These are phyloP conservation scores for Chloropicon primus DNA, from an alignment of 139 green algal genomes.

Conservation along the genomic window DNA sequence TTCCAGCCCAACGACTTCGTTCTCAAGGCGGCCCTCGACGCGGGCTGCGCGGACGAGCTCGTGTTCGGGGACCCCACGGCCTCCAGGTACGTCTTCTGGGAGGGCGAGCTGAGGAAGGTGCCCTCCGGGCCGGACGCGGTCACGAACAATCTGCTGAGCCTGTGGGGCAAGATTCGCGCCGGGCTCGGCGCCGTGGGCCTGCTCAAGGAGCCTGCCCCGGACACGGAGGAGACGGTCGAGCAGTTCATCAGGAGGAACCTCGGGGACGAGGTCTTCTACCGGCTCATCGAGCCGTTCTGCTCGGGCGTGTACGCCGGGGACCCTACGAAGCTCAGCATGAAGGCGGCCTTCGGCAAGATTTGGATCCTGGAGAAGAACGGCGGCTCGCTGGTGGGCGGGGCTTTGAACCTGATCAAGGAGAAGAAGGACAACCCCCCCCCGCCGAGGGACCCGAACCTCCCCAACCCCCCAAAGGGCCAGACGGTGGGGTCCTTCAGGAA, in stretches of 20 bases:
- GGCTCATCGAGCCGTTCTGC: constrained; percentile 98
- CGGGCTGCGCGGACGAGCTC: constrained; percentile 45
- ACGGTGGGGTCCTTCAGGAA: constrained; percentile 86
- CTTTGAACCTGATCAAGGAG: constrained; percentile 45
- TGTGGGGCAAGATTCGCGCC: constrained; percentile 85
- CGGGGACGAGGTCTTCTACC: constrained; percentile 85
- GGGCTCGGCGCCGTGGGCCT: constrained; percentile 85
- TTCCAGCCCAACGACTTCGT: constrained; percentile 94
- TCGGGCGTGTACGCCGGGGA: constrained; percentile 95
- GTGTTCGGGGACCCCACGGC: constrained; percentile 85
- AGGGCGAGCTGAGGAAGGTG: constrained; percentile 67
- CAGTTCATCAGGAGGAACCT: constrained; percentile 93
- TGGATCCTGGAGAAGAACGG: constrained; percentile 69
- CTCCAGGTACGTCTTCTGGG: constrained; percentile 91
- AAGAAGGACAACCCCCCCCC: constrained; percentile 57
- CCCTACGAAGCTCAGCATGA: constrained; percentile 89
- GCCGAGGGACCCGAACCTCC: constrained; percentile 67
- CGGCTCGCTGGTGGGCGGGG: constrained; percentile 77
- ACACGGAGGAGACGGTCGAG: constrained; percentile 84
- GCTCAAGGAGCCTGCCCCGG: constrained; percentile 9
- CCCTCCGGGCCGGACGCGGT: constrained; percentile 67
- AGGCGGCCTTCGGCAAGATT: constrained; percentile 88
- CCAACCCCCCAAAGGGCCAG: constrained; percentile 81
- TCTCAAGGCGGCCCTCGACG: constrained; percentile 71
- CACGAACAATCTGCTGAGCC: constrained; percentile 83